A percentile compares a stretch with the other conserved stretches of the same genome.
These are phyloP conservation scores for Pelagophyceae sp. DNA, from an alignment of 352 stramenopile species.

Conservation along the genomic window DNA sequence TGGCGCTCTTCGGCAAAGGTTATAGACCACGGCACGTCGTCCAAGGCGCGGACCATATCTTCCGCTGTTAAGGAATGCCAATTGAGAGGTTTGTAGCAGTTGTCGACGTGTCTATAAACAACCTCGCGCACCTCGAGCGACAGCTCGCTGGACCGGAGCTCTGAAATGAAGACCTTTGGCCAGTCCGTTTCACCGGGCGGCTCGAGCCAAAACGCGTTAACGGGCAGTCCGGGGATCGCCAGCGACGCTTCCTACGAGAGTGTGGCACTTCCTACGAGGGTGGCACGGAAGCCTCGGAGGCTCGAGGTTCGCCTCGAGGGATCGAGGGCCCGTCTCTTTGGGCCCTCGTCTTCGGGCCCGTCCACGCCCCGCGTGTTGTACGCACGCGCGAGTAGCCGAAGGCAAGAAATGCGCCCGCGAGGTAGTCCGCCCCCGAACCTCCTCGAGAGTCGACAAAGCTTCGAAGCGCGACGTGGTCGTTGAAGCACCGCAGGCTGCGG, in stretches of 20 bases:
- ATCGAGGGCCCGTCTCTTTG: too few species aligned
- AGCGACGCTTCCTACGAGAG: background rate
- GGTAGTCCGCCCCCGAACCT: background rate
- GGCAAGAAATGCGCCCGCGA: background rate
- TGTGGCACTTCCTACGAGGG: too few species aligned
- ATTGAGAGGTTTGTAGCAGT: background rate
- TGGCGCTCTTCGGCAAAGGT: background rate
- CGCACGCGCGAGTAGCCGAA: background rate
- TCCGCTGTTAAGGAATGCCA: background rate
- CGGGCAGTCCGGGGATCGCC: background rate
- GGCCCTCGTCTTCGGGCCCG: too few species aligned
- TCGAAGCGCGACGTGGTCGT: background rate
- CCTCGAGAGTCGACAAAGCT: background rate
- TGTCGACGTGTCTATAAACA: background rate
- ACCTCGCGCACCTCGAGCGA: background rate
- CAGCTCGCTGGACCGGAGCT: background rate
- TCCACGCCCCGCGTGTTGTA: too few species aligned
- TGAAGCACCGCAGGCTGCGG: background rate
- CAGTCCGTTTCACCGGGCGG: background rate
- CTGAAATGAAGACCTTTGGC: background rate
- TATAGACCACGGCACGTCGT: background rate
- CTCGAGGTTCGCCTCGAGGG: too few species aligned
- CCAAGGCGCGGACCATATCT: background rate
- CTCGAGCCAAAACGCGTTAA: background rate
- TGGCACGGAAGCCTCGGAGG: too few species aligned